Percentiles rank a stretch among this genome's conserved stretches.
Evolutionary conservation across 2,329 filamentous ascomycete species (phyloP).

Genomic region (Tolypocladium cylindrosporum): DNA sequence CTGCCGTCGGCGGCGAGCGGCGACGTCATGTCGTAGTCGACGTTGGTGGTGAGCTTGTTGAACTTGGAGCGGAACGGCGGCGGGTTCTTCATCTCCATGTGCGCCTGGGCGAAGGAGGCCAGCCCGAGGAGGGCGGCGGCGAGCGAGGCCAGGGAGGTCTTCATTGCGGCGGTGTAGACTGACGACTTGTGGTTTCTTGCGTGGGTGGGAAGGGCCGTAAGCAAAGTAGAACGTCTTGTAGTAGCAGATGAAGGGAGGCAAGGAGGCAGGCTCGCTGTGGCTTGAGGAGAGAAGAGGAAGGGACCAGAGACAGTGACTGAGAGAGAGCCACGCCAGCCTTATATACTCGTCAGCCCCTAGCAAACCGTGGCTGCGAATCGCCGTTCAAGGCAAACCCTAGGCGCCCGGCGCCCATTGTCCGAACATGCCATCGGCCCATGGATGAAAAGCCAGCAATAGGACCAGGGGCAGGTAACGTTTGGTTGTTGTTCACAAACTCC

Average conservation of each 20-base stretch:
- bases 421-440: neutral
- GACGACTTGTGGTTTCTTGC: neutral
- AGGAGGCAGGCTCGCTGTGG: neutral
- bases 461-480: neutral
- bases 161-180: constrained; percentile 24
- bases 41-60: constrained; percentile 37
- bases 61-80: constrained; percentile 42
- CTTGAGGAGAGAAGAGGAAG: neutral
- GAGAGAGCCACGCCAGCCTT: neutral
- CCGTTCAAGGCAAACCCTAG: neutral
- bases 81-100: constrained; percentile 47
- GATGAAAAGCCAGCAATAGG: neutral
- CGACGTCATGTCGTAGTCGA: constrained; percentile 63
- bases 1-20: constrained; percentile 51
- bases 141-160: constrained; percentile 22
- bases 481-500: neutral
- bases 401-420: neutral
- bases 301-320: neutral
- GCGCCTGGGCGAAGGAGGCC: constrained; percentile 34
- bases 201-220: neutral
- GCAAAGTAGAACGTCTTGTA: neutral
- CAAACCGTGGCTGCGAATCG: neutral
- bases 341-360: neutral
- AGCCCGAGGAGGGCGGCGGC: constrained; percentile 30
- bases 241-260: neutral